Evolutionary conservation across 495 filamentous ascomycete genomes (phyloP).

Genomic region (Neurospora sp.): DNA sequence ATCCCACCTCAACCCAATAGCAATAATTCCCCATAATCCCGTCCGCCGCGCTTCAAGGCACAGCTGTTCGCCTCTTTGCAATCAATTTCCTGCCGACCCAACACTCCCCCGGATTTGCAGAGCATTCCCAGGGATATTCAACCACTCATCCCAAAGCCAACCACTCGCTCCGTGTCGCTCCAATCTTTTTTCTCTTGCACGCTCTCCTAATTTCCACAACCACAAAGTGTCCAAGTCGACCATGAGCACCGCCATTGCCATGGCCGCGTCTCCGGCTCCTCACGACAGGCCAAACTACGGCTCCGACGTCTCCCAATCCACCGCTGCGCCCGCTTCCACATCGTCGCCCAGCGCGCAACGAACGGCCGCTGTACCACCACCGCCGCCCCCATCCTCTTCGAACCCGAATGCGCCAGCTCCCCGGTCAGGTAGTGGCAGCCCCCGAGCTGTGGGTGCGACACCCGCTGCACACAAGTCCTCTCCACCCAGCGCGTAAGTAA

Average conservation of each 20-base stretch:
- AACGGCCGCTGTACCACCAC: slow-evolving; percentile 27
- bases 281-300: slow-evolving; percentile 43
- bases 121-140: slow-evolving; percentile 2
- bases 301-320: slow-evolving; percentile 35
- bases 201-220: slow-evolving; percentile 1
- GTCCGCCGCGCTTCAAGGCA: slow-evolving; percentile 3
- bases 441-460: slow-evolving; percentile 30
- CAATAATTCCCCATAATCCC: not conserved
- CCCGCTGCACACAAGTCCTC: slow-evolving; percentile 35
- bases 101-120: slow-evolving; percentile 12
- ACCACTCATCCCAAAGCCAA: not conserved
- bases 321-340: slow-evolving; percentile 25
- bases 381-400: slow-evolving; percentile 24
- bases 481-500: slow-evolving; percentile 42
- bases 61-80: not conserved
- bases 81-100: slow-evolving; percentile 11
- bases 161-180: not conserved
- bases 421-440: slow-evolving; percentile 41
- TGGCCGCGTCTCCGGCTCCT: slow-evolving; percentile 49
- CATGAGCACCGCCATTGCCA: slow-evolving; percentile 51
- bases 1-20: not conserved
- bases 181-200: slow-evolving; percentile 4
- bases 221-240: slow-evolving; percentile 15
- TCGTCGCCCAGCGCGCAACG: slow-evolving; percentile 35
- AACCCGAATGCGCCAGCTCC: slow-evolving; percentile 31